Evolutionary conservation across 2,329 filamentous ascomycete species (phyloP).

Genomic region (Niveomyces coronatus): DNA sequence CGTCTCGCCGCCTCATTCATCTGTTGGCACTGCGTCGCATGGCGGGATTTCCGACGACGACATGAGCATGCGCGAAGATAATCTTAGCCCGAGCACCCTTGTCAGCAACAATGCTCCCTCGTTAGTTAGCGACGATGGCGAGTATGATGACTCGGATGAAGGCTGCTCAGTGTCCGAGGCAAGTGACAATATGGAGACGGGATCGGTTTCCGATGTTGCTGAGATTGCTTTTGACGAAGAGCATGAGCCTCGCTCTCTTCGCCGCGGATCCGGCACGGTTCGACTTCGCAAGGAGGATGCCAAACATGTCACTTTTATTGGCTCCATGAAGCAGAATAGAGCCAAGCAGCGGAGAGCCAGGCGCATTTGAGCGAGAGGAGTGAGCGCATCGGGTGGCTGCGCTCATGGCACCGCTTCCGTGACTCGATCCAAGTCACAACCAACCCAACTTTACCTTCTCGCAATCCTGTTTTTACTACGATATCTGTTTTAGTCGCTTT

Average conservation of each 20-base stretch:
- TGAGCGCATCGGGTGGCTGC: no score
- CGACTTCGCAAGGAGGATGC: slow-evolving; percentile 43
- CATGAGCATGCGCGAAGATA: slow-evolving; percentile 44
- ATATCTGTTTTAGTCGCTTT: slow-evolving; percentile 21
- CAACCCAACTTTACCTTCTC: slow-evolving; percentile 9
- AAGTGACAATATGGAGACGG: slow-evolving; percentile 47
- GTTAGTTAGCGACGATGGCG: slow-evolving; percentile 70
- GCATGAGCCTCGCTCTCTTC: slow-evolving; percentile 34
- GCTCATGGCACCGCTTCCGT: no score
- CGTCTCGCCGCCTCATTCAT: slow-evolving; percentile 23
- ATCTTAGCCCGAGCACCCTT: slow-evolving; percentile 58
- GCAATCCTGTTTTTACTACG: slow-evolving; percentile 18
- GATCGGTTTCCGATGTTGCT: slow-evolving; percentile 48
- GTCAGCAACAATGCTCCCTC: slow-evolving; percentile 70
- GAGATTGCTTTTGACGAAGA: slow-evolving; percentile 54
- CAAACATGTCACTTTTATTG: slow-evolving; percentile 47
- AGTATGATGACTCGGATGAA: slow-evolving; percentile 63
- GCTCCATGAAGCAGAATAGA: slow-evolving; percentile 33
- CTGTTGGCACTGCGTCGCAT: slow-evolving; percentile 13
- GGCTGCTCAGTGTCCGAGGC: slow-evolving; percentile 49
- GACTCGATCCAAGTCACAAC: slow-evolving; percentile 5
- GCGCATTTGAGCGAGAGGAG: slow-evolving; percentile 16
- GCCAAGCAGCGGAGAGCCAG: slow-evolving; percentile 22
- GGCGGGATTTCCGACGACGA: slow-evolving; percentile 31
- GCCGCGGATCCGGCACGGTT: slow-evolving; percentile 33